Percentiles rank a stretch among this genome's conserved stretches.
These are phyloP conservation scores for Cercospora brassicicola DNA, from an alignment of 2,329 filamentous ascomycete species.

Conservation along the genomic window DNA sequence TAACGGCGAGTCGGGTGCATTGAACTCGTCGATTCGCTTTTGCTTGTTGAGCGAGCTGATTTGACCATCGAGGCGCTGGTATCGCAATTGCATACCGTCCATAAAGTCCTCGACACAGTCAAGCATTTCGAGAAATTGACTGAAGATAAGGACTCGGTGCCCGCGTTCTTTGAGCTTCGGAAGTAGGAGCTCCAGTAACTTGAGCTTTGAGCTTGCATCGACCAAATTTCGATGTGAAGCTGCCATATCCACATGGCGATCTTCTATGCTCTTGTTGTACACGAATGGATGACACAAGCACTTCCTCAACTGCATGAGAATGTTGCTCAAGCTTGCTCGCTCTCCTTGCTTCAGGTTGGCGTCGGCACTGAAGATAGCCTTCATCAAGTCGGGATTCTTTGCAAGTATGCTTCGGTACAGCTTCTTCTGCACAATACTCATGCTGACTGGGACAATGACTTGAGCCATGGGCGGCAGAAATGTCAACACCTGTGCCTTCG, in stretches of 20 bases:
- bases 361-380: constrained; percentile 74
- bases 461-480: constrained; percentile 92
- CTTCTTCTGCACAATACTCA: constrained; percentile 90
- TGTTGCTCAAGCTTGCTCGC: constrained; percentile 82
- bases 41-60: constrained; percentile 84
- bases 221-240: constrained; percentile 77
- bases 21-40: constrained; percentile 90
- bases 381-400: constrained; percentile 85
- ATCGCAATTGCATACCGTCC: constrained; percentile 68
- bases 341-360: constrained; percentile 64
- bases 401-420: constrained; percentile 90
- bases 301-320: constrained; percentile 91
- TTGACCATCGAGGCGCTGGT: constrained; percentile 81
- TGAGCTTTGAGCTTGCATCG: constrained; percentile 86
- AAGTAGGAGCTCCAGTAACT: constrained; percentile 79
- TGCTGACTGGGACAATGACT: constrained; percentile 92
- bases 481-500: constrained; percentile 85
- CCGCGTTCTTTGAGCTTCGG: constrained; percentile 82
- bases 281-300: constrained; percentile 95
- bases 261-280: constrained; percentile 87
- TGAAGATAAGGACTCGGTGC: constrained; percentile 91
- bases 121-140: constrained; percentile 86
- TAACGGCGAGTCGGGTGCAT: constrained; percentile 74
- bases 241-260: constrained; percentile 63
- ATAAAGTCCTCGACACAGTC: constrained; percentile 91